Conservation (phyloP, 495 filamentous ascomycete species). For the Daldinia grandis region DNA sequence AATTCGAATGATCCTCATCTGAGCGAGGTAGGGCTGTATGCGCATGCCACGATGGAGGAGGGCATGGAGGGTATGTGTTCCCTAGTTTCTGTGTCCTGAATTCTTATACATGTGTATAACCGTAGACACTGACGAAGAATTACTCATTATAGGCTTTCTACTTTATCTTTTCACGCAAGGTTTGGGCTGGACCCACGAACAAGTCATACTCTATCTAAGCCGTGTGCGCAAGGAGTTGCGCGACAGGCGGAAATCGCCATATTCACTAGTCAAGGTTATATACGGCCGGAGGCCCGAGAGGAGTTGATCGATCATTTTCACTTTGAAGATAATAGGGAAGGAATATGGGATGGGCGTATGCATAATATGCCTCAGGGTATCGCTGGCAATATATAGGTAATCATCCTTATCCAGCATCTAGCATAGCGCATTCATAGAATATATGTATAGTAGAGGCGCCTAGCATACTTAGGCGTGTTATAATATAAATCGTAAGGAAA, state of each 20-base stretch:
- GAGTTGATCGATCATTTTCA: background rate
- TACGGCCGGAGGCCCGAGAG: conserved; percentile 35
- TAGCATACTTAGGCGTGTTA: background rate
- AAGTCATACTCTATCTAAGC: conserved; percentile 40
- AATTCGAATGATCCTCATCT: conserved; percentile 59
- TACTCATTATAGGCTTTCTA: conserved; percentile 26
- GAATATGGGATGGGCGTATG: background rate
- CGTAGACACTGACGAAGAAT: background rate
- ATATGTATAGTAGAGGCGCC: background rate
- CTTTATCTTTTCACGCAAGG: conserved; percentile 40
- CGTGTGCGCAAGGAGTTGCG: conserved; percentile 44
- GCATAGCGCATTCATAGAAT: background rate
- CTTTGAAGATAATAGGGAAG: background rate
- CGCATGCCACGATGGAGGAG: conserved; percentile 39
- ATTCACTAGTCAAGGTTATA: conserved; percentile 32
- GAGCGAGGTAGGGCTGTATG: conserved; percentile 57
- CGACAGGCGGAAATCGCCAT: conserved; percentile 35
- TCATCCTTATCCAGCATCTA: background rate
- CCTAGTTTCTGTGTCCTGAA: background rate
- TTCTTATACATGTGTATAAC: background rate
- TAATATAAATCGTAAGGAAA: background rate
- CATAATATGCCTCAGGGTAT: background rate
- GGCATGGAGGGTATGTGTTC: conserved; percentile 39
- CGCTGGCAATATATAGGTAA: background rate
- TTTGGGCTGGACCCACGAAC: conserved; percentile 42